Evolutionary conservation across 352 stramenopile species (phyloP).

Genomic region (Globisporangium orthogonon): DNA sequence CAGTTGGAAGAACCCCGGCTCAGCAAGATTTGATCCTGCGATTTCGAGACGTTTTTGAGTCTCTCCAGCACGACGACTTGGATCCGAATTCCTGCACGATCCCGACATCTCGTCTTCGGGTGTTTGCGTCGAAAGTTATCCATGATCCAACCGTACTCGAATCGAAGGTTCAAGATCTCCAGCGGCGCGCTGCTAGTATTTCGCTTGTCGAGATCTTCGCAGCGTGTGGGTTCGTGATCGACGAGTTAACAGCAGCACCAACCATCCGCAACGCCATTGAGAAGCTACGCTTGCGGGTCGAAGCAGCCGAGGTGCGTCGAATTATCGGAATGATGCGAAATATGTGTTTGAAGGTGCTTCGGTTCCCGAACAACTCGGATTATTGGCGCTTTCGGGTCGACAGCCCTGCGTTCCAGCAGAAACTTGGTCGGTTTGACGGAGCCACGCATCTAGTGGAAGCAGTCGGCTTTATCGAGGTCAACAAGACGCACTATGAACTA

Average conservation of each 20-base stretch:
- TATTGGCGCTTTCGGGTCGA: slow-evolving; percentile 65
- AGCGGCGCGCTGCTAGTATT: slow-evolving; percentile 36
- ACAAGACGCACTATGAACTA: slow-evolving; percentile 51
- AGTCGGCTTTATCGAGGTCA: slow-evolving; percentile 49
- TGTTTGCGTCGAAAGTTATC: slow-evolving; percentile 36
- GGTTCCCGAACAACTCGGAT: slow-evolving; percentile 63
- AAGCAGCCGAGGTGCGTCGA: slow-evolving; percentile 40
- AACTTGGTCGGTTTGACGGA: slow-evolving; percentile 57
- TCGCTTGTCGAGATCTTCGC: slow-evolving; percentile 55
- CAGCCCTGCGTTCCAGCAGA: slow-evolving; percentile 46
- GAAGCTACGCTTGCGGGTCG: slow-evolving; percentile 41
- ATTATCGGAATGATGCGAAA: slow-evolving; percentile 44
- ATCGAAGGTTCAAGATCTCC: slow-evolving; percentile 27
- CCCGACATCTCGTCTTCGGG: slow-evolving; percentile 33
- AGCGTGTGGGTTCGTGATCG: slow-evolving; percentile 59
- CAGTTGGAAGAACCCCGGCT: slow-evolving; percentile 40
- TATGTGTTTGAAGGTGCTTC: slow-evolving; percentile 59
- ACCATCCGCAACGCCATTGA: slow-evolving; percentile 52
- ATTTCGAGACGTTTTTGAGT: slow-evolving; percentile 62
- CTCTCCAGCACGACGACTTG: slow-evolving; percentile 14
- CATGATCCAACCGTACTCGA: slow-evolving; percentile 34
- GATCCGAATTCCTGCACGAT: slow-evolving; percentile 20
- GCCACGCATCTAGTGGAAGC: slow-evolving; percentile 48
- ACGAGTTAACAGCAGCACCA: slow-evolving; percentile 48
- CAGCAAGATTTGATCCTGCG: slow-evolving; percentile 53